phyloP scores from a whole-genome alignment of 2,329 filamentous ascomycete genomes.

The Claviceps pusilla region DNA sequence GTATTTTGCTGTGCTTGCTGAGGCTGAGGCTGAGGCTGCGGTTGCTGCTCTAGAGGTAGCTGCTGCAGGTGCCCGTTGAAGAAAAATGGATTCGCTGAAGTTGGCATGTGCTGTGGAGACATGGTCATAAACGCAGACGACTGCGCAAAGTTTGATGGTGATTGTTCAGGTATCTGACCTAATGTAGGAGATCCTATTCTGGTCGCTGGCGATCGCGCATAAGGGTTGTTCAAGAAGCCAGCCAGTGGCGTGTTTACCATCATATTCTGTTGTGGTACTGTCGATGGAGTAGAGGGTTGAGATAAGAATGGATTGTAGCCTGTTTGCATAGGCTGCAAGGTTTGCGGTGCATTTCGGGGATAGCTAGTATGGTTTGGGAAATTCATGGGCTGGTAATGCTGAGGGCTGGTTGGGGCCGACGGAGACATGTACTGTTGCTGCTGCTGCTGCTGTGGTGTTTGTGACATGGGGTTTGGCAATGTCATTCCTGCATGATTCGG shows the following conservation, averaged over 20 bases:
- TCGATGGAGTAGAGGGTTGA: constrained; percentile 18
- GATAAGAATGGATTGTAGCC: constrained; percentile 40
- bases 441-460: constrained; percentile 18
- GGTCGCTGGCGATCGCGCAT: constrained; percentile 33
- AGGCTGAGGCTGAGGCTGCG: constrained; percentile 11
- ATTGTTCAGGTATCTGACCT: constrained; percentile 38
- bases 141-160: constrained; percentile 31
- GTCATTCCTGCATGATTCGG: constrained; percentile 51
- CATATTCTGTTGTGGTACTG: constrained; percentile 24
- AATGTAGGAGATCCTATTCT: constrained; percentile 34
- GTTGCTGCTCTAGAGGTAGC: constrained; percentile 9
- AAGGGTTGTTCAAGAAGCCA: constrained; percentile 30
- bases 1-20: constrained; percentile 8
- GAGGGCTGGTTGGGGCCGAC: constrained; percentile 25
- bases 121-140: constrained; percentile 25
- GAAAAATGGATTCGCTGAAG: constrained; percentile 25
- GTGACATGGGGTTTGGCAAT: background rate
- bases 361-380: constrained; percentile 31
- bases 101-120: constrained; percentile 15
- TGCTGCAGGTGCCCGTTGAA: constrained; percentile 14
- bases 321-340: constrained; percentile 23
- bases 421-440: constrained; percentile 25
- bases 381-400: constrained; percentile 22
- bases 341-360: constrained; percentile 19
- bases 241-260: constrained; percentile 25